A percentile compares a stretch with the other conserved stretches of the same genome.
Conservation (phyloP, 1,284 basidiomycete species). For the Sphagnurus paluster region DNA sequence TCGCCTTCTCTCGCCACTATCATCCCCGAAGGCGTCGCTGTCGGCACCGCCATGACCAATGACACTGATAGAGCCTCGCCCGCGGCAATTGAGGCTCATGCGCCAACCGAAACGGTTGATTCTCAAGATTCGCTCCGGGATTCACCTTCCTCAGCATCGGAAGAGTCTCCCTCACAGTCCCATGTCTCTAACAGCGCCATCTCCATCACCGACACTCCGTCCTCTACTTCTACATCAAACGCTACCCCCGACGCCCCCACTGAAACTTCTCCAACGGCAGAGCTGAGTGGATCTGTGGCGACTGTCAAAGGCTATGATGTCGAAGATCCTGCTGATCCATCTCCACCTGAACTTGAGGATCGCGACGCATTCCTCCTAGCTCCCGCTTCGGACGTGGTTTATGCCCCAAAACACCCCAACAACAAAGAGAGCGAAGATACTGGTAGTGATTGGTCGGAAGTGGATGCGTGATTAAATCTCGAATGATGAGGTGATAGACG, state of each 20-base stretch:
- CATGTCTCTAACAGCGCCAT: not conserved
- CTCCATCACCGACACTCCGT: not conserved
- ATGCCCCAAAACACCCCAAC: slow-evolving; percentile 14
- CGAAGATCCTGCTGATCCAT: not conserved
- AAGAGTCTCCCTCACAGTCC: not conserved
- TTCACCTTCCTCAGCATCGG: not conserved
- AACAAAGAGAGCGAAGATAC: slow-evolving; percentile 19
- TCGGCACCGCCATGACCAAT: too few species aligned
- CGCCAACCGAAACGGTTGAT: not conserved
- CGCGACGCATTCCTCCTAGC: slow-evolving; percentile 21
- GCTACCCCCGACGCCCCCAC: not conserved
- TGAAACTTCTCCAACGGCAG: not conserved
- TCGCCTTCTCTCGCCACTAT: too few species aligned
- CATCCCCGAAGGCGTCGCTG: too few species aligned
- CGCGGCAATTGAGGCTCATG: not conserved
- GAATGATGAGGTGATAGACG: too few species aligned
- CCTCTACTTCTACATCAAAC: not conserved
- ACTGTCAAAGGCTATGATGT: slow-evolving; percentile 16
- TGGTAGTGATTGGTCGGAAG: slow-evolving; percentile 30
- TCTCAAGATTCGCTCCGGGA: not conserved
- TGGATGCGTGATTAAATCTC: too few species aligned
- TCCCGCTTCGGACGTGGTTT: not conserved
- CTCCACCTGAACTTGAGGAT: slow-evolving; percentile 2
- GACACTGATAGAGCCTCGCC: too few species aligned
- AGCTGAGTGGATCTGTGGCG: slow-evolving; percentile 10